Evolutionary conservation across 768 basidiomycete species (phyloP).

Genomic region (Russula ochroleuca): DNA sequence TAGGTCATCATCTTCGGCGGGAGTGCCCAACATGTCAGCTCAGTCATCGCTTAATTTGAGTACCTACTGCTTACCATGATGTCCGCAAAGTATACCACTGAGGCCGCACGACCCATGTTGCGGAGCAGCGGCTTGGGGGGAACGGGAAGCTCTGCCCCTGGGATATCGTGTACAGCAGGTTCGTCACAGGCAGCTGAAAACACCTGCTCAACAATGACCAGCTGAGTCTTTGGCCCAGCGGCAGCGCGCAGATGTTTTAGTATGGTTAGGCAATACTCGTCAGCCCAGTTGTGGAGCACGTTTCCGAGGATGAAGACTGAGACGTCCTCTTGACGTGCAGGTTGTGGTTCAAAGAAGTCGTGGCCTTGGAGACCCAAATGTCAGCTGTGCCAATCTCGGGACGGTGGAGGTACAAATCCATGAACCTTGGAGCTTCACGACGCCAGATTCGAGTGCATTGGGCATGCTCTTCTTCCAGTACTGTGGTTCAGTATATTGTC

Average conservation of each 20-base stretch:
- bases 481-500: background rate
- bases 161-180: slow-evolving; percentile 17
- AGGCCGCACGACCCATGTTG: slow-evolving; percentile 28
- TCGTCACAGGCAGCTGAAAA: slow-evolving; percentile 30
- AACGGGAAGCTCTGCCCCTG: slow-evolving; percentile 19
- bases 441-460: background rate
- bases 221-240: slow-evolving; percentile 29
- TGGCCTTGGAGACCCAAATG: background rate
- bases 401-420: background rate
- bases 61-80: slow-evolving; percentile 19
- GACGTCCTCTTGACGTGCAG: background rate
- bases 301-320: slow-evolving; percentile 2
- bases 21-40: background rate
- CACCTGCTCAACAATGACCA: slow-evolving; percentile 32
- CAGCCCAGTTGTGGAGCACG: slow-evolving; percentile 31
- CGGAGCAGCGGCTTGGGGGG: slow-evolving; percentile 29
- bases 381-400: background rate
- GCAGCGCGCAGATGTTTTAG: slow-evolving; percentile 11
- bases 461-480: slow-evolving; percentile 14
- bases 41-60: too few species aligned
- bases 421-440: slow-evolving; percentile 1
- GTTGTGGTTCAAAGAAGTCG: slow-evolving; percentile 7
- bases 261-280: slow-evolving; percentile 29
- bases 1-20: slow-evolving; percentile 4
- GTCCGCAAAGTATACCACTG: slow-evolving; percentile 27